A percentile compares a stretch with the other conserved stretches of the same genome.
Conservation (phyloP, 331 rosid species). For the Pyrus hybrid region DNA sequence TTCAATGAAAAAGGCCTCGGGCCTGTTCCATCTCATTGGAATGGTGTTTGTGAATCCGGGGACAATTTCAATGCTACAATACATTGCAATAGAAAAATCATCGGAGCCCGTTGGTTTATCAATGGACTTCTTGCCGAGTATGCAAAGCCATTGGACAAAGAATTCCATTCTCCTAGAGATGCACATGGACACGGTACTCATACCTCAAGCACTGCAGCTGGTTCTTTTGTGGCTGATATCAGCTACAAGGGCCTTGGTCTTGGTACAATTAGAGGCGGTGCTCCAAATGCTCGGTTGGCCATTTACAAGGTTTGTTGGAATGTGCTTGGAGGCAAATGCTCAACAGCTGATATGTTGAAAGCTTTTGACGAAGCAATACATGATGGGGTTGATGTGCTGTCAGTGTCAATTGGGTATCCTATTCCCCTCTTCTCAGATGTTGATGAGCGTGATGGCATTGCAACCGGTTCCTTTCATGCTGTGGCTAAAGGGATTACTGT, state of each 20-base stretch:
- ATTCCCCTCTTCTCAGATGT: slow-evolving; percentile 22
- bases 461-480: slow-evolving; percentile 26
- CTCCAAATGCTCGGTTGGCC: slow-evolving; percentile 28
- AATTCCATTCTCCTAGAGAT: slow-evolving; percentile 33
- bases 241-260: slow-evolving; percentile 20
- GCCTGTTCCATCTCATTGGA: slow-evolving; percentile 30
- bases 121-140: slow-evolving; percentile 8
- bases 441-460: slow-evolving; percentile 20
- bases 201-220: slow-evolving; percentile 30
- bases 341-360: slow-evolving; percentile 25
- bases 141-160: slow-evolving; percentile 3
- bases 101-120: slow-evolving; percentile 29
- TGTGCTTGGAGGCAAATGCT: slow-evolving; percentile 4
- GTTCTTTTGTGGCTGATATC: slow-evolving; percentile 18
- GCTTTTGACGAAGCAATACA: slow-evolving; percentile 26
- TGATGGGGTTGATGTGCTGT: slow-evolving; percentile 25
- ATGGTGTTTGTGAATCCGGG: slow-evolving; percentile 24
- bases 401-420: slow-evolving; percentile 14
- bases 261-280: slow-evolving; percentile 28
- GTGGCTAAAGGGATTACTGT: slow-evolving; percentile 23
- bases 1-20: slow-evolving; percentile 24
- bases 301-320: slow-evolving; percentile 12
- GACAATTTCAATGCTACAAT: slow-evolving; percentile 13
- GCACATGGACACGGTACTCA: slow-evolving; percentile 32
- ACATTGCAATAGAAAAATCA: slow-evolving; percentile 26